phyloP scores from a whole-genome alignment of 176 grass and related monocot species.

The Bolboschoenus planiculmis region DNA sequence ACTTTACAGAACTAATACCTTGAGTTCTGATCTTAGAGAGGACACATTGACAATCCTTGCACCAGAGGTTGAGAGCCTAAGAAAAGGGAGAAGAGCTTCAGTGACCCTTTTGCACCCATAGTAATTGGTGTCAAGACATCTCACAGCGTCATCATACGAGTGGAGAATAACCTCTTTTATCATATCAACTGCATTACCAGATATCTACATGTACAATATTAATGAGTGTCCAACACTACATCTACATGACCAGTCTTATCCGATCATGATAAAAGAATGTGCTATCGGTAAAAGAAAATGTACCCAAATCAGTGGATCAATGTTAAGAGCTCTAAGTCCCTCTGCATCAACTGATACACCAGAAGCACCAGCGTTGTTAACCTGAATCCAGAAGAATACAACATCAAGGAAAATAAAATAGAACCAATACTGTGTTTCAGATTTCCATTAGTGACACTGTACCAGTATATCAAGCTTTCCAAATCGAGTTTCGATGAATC shows the following conservation, averaged over 20 bases:
- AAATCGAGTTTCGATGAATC: slow-evolving; percentile 28
- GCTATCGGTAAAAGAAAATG: not conserved
- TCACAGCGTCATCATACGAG: slow-evolving; percentile 36
- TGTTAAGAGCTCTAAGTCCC: slow-evolving; percentile 36
- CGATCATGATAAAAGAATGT: not conserved
- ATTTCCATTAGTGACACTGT: not conserved
- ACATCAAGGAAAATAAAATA: not conserved
- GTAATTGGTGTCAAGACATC: slow-evolving; percentile 22
- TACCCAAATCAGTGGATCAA: slow-evolving; percentile 34
- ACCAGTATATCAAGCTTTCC: slow-evolving; percentile 48
- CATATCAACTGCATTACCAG: slow-evolving; percentile 47
- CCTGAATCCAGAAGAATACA: slow-evolving; percentile 16
- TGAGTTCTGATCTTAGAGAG: slow-evolving; percentile 59
- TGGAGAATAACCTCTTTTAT: slow-evolving; percentile 52
- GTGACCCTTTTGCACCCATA: slow-evolving; percentile 45
- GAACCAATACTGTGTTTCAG: not conserved
- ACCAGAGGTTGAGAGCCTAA: slow-evolving; percentile 45
- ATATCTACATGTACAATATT: slow-evolving; percentile 32
- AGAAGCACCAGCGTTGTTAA: slow-evolving; percentile 32
- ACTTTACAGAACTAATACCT: slow-evolving; percentile 6
- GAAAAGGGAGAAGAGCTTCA: slow-evolving; percentile 57
- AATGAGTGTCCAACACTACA: not conserved
- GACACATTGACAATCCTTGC: slow-evolving; percentile 61
- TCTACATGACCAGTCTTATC: not conserved
- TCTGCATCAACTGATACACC: slow-evolving; percentile 29